phyloP scores from a whole-genome alignment of 2,329 filamentous ascomycete genomes.

The Exophiala oligosperma region DNA sequence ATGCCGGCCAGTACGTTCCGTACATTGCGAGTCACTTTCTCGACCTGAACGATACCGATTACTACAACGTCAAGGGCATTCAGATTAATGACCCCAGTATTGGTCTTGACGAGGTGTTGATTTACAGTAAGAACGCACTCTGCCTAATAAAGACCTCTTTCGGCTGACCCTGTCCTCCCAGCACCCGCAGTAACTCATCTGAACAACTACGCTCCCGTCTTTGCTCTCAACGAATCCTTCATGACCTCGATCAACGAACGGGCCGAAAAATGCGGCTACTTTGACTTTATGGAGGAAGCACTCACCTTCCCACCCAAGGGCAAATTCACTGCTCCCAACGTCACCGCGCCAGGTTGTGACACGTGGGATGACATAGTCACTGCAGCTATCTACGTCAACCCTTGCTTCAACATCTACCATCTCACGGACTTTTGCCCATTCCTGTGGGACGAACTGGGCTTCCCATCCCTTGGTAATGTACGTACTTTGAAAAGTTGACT shows the following conservation, averaged over 20 bases:
- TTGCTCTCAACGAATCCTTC: conserved; percentile 26
- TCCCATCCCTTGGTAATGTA: conserved; percentile 45
- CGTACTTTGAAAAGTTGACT: conserved; percentile 28
- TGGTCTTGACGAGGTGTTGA: conserved; percentile 39
- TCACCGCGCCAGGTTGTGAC: conserved; percentile 49
- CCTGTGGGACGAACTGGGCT: conserved; percentile 67
- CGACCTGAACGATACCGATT: conserved; percentile 46
- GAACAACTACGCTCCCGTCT: conserved; percentile 35
- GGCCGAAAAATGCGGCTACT: conserved; percentile 48
- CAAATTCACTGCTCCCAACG: conserved; percentile 21
- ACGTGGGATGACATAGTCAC: conserved; percentile 58
- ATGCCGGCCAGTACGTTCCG: conserved; percentile 44
- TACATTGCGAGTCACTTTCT: conserved; percentile 56
- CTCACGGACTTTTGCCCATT: conserved; percentile 72
- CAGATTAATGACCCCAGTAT: conserved; percentile 51
- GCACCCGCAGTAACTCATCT: conserved; percentile 42
- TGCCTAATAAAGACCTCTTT: too few species aligned
- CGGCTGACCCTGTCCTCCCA: not conserved
- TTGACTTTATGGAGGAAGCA: conserved; percentile 48
- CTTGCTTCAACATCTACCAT: conserved; percentile 77
- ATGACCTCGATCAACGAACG: conserved; percentile 38
- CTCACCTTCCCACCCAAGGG: conserved; percentile 62
- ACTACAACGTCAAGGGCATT: conserved; percentile 55
- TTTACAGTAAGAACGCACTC: conserved; percentile 16
- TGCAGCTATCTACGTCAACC: conserved; percentile 62